Evolutionary conservation across 805 yeast species (phyloP).

Genomic region (Wickerhamomyces xylosicus): DNA sequence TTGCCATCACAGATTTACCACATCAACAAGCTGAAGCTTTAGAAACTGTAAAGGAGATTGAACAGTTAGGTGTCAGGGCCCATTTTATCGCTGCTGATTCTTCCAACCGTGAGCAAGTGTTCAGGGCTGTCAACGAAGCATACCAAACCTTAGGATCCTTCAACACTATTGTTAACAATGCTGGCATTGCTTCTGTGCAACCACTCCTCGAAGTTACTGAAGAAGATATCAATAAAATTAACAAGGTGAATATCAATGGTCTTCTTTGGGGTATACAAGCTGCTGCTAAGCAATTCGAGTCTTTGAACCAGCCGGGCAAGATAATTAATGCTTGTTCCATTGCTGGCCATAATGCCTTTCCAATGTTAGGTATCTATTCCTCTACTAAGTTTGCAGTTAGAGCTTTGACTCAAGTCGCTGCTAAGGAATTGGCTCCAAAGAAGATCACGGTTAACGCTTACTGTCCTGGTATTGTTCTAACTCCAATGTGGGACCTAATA

Average conservation of each 20-base stretch:
- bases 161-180: constrained; percentile 27
- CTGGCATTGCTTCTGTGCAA: constrained; percentile 23
- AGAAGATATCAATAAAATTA: constrained; percentile 18
- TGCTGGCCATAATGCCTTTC: constrained; percentile 24
- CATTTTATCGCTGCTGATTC: constrained; percentile 20
- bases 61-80: constrained; percentile 12
- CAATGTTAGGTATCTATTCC: constrained; percentile 23
- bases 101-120: constrained; percentile 15
- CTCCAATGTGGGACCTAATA: constrained; percentile 26
- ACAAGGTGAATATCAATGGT: constrained; percentile 22
- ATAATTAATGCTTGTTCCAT: constrained; percentile 29
- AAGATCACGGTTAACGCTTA: constrained; percentile 29
- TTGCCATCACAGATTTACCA: constrained; percentile 20
- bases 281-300: constrained; percentile 20
- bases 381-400: constrained; percentile 28
- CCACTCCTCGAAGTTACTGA: constrained; percentile 20
- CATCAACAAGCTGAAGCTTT: constrained; percentile 15
- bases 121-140: constrained; percentile 20
- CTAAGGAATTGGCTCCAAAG: constrained; percentile 26
- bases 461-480: constrained; percentile 31
- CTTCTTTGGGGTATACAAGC: constrained; percentile 25
- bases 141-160: constrained; percentile 22
- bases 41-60: constrained; percentile 15
- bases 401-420: constrained; percentile 26
- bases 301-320: constrained; percentile 23